Percentiles rank a stretch among this genome's conserved stretches.
Evolutionary conservation across 768 basidiomycete species (phyloP).

Genomic region (Astraeus odoratus): DNA sequence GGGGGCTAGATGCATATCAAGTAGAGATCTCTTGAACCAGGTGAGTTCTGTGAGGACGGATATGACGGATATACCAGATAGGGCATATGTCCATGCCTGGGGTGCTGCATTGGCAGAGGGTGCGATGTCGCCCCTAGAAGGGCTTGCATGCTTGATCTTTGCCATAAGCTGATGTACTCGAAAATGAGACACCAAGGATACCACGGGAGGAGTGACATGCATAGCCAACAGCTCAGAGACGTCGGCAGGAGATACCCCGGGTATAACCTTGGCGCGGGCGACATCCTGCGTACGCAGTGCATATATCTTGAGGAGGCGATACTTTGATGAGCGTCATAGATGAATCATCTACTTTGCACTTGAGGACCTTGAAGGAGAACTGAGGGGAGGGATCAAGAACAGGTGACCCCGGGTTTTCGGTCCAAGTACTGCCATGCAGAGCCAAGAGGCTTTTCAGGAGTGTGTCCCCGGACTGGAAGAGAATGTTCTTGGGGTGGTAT

Average conservation of each 20-base stretch:
- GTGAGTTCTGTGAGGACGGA: conserved; percentile 98
- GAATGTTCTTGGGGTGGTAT: conserved; percentile 96
- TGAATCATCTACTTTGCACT: conserved; percentile 7
- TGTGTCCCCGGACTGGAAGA: conserved; percentile 81
- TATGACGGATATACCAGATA: conserved; percentile 89
- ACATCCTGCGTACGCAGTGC: conserved; percentile 81
- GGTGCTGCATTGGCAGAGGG: conserved; percentile 72
- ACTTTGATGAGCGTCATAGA: conserved; percentile 8
- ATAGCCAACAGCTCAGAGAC: conserved; percentile 72
- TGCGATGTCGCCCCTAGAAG: conserved; percentile 92
- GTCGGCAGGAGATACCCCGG: conserved; percentile 70
- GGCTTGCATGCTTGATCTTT: conserved; percentile 96
- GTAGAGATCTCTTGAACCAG: conserved; percentile 94
- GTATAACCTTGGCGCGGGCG: conserved; percentile 62
- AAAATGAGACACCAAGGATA: conserved; percentile 67
- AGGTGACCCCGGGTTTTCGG: conserved; percentile 69
- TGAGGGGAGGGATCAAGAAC: conserved; percentile 53
- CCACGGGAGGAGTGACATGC: conserved; percentile 77
- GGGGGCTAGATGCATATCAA: conserved; percentile 89
- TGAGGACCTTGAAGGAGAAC: conserved; percentile 48
- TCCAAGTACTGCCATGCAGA: conserved; percentile 84
- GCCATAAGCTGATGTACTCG: conserved; percentile 61
- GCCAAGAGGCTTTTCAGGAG: conserved; percentile 86
- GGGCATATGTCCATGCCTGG: conserved; percentile 89
- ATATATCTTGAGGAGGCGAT: conserved; percentile 57